Conservation (phyloP, 352 stramenopile species). For the Pythium insidiosum region DNA sequence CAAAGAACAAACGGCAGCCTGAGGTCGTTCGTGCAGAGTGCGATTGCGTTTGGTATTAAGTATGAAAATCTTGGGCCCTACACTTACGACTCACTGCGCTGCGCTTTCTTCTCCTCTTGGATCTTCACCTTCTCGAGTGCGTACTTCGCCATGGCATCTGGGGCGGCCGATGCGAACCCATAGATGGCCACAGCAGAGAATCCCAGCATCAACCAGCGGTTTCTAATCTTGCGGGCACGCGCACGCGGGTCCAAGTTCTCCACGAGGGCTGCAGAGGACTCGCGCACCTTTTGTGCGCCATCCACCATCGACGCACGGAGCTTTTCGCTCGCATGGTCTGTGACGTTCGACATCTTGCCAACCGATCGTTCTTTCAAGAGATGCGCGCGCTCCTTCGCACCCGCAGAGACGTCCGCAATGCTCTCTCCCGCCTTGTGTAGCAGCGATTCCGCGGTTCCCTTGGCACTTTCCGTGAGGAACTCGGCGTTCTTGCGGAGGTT, state of each 20-base stretch:
- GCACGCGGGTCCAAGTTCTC: conserved; percentile 43
- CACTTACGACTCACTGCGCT: conserved; percentile 1
- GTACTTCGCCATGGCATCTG: conserved; percentile 63
- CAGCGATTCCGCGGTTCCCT: conserved; percentile 19
- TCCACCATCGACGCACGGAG: conserved; percentile 25
- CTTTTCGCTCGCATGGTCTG: conserved; percentile 20
- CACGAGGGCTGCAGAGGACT: conserved; percentile 38
- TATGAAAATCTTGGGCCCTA: too few relatives aligned
- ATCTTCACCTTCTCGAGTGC: conserved; percentile 49
- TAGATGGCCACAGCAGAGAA: conserved; percentile 66
- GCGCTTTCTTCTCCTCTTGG: conserved; percentile 29
- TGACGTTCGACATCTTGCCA: not conserved
- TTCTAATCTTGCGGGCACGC: conserved; percentile 29
- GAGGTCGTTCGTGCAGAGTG: not conserved
- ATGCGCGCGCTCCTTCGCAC: conserved; percentile 1
- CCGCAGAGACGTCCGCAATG: not conserved
- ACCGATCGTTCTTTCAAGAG: not conserved
- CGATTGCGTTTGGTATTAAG: too few relatives aligned
- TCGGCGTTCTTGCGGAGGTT: conserved; percentile 34
- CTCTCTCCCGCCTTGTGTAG: conserved; percentile 6
- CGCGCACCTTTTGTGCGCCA: conserved; percentile 36
- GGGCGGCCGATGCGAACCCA: conserved; percentile 54
- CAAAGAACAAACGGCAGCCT: not conserved
- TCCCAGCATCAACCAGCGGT: conserved; percentile 48
- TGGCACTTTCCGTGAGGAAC: conserved; percentile 25